Base-by-base conservation (phyloP, 345 rosid species). In the Lepidium africanum region DNA sequence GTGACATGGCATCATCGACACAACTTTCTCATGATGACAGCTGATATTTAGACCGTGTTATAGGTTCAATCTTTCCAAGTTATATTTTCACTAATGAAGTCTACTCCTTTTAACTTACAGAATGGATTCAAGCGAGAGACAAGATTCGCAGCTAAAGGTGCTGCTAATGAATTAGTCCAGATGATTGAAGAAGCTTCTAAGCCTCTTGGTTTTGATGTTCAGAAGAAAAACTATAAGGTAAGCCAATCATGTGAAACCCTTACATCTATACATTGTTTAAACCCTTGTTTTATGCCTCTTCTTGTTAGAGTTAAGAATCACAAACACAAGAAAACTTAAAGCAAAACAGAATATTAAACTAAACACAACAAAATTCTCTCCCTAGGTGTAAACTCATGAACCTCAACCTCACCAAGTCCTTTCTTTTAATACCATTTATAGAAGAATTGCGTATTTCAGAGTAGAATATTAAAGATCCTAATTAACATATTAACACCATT, bases 151-250 rank as follows among this genome's bases (percentile, higher is more conserved):
- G 92, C 97, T 2, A 86, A 60, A 76, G 81, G 90, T 35, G 83
- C 91, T n/a, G 99, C 99, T 51, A 85, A 82, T 57, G 97, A 94
- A 77, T 86, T 94, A 75, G 84, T 94, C 70, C 74, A 77, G 69
- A 94, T 86, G 95, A 91, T 94, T 45, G 97, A 91, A 80, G 86
- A 80, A 81, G 96, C 93, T 45, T 96, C 89, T 9, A 89, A 86
- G 81, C 99, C 99, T 73, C 99, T 94, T 57, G 99, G 99, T 39
- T 94, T 91, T 9, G 93, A 86, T 77, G 83, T 94, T 19, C 96
- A 87, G 41, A 94, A 89, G 91, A 94, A 89, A 76, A 87, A 89
- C 74, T 94, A 94, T 74, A 91, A 89, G 97, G 99, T 87, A 36
- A 79, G 47, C 11, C 32, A 16, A 45, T 51, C 8, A 25, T 65